These are phyloP conservation scores for Drechmeria coniospora DNA, from an alignment of 2,329 filamentous ascomycete genomes.

Conservation along the genomic window DNA sequence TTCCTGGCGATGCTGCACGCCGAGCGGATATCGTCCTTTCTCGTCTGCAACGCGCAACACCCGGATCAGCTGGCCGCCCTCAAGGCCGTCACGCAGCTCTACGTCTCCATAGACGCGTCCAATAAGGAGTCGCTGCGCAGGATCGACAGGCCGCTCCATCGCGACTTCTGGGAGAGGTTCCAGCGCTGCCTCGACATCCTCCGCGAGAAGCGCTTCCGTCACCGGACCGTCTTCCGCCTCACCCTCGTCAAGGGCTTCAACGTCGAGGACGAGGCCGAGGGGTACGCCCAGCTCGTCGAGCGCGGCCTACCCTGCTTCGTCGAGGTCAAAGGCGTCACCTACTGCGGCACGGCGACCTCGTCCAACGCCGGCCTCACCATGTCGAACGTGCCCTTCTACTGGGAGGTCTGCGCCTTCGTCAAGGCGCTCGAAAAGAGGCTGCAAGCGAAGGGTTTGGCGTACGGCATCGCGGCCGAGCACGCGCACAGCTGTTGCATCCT, in stretches of 20 bases:
- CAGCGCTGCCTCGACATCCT: conserved; percentile 80
- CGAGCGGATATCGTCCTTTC: conserved; percentile 80
- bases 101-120: conserved; percentile 89
- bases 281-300: conserved; percentile 81
- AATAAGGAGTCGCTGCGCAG: conserved; percentile 75
- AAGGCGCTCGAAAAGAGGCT: conserved; percentile 57
- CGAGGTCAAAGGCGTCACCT: conserved; percentile 93
- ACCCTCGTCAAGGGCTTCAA: conserved; percentile 98
- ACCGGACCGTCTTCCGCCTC: conserved; percentile 86
- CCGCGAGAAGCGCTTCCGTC: conserved; percentile 63
- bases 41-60: conserved; percentile 95
- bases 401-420: conserved; percentile 75
- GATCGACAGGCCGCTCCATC: conserved; percentile 83
- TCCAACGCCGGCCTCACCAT: conserved; percentile 81
- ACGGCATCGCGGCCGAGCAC: conserved; percentile 90
- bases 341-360: conserved; percentile 80
- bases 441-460: conserved; percentile 52
- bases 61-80: conserved; percentile 76
- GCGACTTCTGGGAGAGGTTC: conserved; percentile 97
- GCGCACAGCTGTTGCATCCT: conserved; percentile 88
- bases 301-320: conserved; percentile 80
- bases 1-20: conserved; percentile 70
- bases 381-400: conserved; percentile 94
- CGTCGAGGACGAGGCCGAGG: conserved; percentile 79
- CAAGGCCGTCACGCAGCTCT: conserved; percentile 81